Conservation (phyloP, 805 yeast species). For the Candida ponderosae region DNA sequence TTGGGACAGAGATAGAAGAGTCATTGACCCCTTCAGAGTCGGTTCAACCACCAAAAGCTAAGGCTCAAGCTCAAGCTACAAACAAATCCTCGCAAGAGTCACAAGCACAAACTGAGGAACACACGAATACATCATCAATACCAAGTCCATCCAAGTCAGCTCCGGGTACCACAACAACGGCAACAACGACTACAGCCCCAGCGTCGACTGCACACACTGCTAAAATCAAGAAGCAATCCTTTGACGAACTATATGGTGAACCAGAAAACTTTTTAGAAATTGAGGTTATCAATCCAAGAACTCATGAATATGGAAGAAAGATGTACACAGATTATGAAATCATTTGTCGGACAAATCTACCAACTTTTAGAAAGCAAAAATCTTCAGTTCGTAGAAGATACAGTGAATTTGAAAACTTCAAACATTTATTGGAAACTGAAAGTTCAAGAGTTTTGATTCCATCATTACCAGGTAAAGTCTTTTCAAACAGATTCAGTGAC, state of each 20-base stretch:
- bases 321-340: constrained; percentile 92
- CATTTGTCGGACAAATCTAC: constrained; percentile 83
- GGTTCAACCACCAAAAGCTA: not conserved
- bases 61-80: constrained; percentile 1
- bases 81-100: no score
- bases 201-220: constrained; percentile 20
- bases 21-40: constrained; percentile 5
- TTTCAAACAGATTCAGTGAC: constrained; percentile 68
- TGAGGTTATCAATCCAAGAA: constrained; percentile 75
- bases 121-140: not conserved
- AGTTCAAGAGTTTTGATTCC: constrained; percentile 78
- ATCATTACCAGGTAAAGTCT: constrained; percentile 81
- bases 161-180: constrained; percentile 20
- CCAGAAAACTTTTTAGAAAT: constrained; percentile 93
- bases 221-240: constrained; percentile 48
- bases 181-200: constrained; percentile 12
- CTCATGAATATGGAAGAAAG: constrained; percentile 59
- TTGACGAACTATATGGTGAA: constrained; percentile 81
- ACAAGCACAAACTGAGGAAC: no score
- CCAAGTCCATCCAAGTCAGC: constrained; percentile 7
- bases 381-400: constrained; percentile 78
- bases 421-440: constrained; percentile 68
- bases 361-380: constrained; percentile 61
- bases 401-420: constrained; percentile 80
- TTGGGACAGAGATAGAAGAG: constrained; percentile 20